A percentile compares a stretch with the other conserved stretches of the same genome.
phyloP scores from a whole-genome alignment of 495 filamentous ascomycete genomes.

The Annulohypoxylon bovei region DNA sequence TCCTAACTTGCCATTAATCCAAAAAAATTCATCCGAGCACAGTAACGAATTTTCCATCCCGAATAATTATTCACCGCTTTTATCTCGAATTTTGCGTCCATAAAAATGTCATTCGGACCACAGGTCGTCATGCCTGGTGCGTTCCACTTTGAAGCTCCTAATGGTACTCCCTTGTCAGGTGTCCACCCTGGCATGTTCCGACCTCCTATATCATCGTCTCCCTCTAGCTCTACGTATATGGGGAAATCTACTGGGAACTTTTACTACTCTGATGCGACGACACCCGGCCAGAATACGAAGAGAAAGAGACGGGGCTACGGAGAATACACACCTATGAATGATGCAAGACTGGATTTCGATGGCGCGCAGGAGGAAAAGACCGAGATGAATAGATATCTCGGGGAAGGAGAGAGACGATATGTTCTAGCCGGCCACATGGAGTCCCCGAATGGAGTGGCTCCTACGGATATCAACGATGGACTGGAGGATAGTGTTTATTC shows the following conservation, averaged over 20 bases:
- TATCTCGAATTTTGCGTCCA: neutral
- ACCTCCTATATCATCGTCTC: constrained; percentile 71
- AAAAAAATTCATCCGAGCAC: neutral
- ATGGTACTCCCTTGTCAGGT: constrained; percentile 53
- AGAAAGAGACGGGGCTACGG: constrained; percentile 51
- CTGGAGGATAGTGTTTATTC: constrained; percentile 64
- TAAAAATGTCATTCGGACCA: constrained; percentile 53
- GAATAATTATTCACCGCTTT: neutral
- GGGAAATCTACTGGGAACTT: constrained; percentile 64
- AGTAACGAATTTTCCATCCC: neutral
- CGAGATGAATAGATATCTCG: constrained; percentile 33
- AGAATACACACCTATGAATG: constrained; percentile 47
- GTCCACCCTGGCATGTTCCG: constrained; percentile 73
- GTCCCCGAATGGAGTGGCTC: constrained; percentile 61
- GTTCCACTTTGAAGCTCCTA: constrained; percentile 58
- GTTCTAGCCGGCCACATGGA: constrained; percentile 72
- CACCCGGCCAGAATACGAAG: constrained; percentile 45
- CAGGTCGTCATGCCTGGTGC: constrained; percentile 60
- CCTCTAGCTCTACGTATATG: constrained; percentile 67
- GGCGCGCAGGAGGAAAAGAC: constrained; percentile 7
- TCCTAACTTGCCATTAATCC: neutral
- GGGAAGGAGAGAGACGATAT: constrained; percentile 46
- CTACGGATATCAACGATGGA: constrained; percentile 57
- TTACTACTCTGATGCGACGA: constrained; percentile 53
- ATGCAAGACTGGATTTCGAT: constrained; percentile 39